These are phyloP conservation scores for Pterulicium gracile DNA, from an alignment of 1,284 basidiomycete genomes.

Conservation along the genomic window DNA sequence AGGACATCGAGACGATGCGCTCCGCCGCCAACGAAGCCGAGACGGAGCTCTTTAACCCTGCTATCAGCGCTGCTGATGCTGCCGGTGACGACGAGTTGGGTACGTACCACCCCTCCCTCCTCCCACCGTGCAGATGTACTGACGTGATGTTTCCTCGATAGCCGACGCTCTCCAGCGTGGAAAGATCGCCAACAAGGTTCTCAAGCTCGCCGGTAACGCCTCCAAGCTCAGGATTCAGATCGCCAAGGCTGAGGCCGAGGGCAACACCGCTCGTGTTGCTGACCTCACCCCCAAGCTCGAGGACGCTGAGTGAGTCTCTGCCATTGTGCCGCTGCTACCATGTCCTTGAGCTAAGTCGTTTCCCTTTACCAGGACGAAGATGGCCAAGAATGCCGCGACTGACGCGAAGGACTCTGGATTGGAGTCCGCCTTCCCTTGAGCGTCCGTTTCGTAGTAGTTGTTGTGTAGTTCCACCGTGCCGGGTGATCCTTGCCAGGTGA, in stretches of 20 bases:
- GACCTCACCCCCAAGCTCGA: constrained; percentile 18
- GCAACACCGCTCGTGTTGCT: constrained; percentile 18
- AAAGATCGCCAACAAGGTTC: constrained; percentile 43
- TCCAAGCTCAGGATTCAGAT: constrained; percentile 21
- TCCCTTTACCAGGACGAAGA: constrained; percentile 18
- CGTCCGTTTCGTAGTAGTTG: too few relatives aligned
- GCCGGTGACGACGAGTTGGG: constrained; percentile 10
- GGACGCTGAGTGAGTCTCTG: constrained; percentile 20
- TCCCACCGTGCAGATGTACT: background rate
- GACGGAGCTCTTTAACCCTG: constrained; percentile 31
- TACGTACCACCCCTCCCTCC: constrained; percentile 7
- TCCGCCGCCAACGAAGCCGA: constrained; percentile 28
- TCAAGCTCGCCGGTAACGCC: constrained; percentile 30
- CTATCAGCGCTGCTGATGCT: constrained; percentile 27
- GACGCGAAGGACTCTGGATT: constrained; percentile 23
- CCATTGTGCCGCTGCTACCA: background rate
- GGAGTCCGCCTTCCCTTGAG: too few relatives aligned
- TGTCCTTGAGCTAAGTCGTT: background rate
- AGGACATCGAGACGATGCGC: constrained; percentile 32
- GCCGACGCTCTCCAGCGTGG: constrained; percentile 30
- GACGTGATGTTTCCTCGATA: constrained; percentile 3
- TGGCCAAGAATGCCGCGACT: constrained; percentile 25
- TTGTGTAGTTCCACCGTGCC: too few relatives aligned
- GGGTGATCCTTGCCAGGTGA: too few relatives aligned
- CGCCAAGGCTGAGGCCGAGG: constrained; percentile 25